Evolutionary conservation across 164 flowering plant genomes (phyloP), one percentile per base, ranked within the genome.

Genomic region (Vitis cinerea): DNA sequence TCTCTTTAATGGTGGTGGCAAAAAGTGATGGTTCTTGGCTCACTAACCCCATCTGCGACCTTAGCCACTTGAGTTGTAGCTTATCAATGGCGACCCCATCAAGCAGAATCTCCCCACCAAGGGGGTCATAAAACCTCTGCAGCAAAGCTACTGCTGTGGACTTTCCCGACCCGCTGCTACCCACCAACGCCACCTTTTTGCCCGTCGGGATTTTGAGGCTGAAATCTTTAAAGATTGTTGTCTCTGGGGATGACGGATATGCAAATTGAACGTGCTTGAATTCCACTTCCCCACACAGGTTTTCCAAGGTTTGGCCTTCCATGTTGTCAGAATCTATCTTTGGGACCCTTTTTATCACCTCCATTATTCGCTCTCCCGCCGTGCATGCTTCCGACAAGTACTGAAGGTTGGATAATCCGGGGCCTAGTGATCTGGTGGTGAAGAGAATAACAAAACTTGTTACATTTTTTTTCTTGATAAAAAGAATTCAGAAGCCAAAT

Each of bases 21-120:
- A 93, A 90, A 0, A 93, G 82, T 4, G 91, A 90, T 5, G 98
- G 98, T 71, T 93, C 98, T 64, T 93, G 98, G 71, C 97, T 91
- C 66, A 93, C 98, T 59, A 94, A 51, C 1, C 98, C 98, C 98
- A 94, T 89, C 62, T 90, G 94, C 0, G 94, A 87, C 63, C 98
- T 82, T 8, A 94, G 69, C 98, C 97, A 94, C 75, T 89, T 92
- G 9, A 94, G 70, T 67, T 90, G 96, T 67, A 92, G 78, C 74
- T 80, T 86, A 50, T 85, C 71, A 56, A 88, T 88, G 8, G 83
- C 49, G 8, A 89, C 76, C 27, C 97, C 97, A 66, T 89, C 97
- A 3, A 94, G 70, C 1, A 81, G 64, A 23, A 94, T 85, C 48
- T 90, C 87, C 9, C 98, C 97, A 0, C 81, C 83, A 16, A 85